Percentiles rank a stretch among this genome's conserved stretches.
Evolutionary conservation across 176 grass and related monocot species (phyloP).

Genomic region (Ananas comosus): DNA sequence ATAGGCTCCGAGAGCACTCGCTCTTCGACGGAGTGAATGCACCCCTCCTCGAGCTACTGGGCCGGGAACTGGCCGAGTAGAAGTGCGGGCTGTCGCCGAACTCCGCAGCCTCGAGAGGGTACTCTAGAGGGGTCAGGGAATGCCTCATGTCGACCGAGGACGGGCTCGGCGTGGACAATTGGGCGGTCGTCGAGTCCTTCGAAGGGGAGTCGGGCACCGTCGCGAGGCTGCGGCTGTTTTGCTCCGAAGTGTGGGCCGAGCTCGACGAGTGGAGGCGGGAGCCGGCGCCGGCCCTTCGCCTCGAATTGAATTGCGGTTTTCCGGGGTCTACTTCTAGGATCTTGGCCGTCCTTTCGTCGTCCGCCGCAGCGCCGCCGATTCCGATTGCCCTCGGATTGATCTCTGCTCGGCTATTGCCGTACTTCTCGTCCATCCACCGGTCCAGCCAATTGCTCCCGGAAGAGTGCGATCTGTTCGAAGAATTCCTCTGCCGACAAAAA

Average conservation of each 20-base stretch:
- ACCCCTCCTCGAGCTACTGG: constrained; percentile 8
- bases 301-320: constrained; percentile 4
- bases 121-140: constrained; percentile 35
- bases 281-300: not conserved
- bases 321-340: constrained; percentile 38
- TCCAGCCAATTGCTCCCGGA: constrained; percentile 15
- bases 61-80: constrained; percentile 16
- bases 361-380: no score
- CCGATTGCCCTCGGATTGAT: not conserved
- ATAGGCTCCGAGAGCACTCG: constrained; percentile 10
- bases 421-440: not conserved
- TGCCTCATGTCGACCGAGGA: constrained; percentile 55
- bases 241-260: not conserved
- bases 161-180: constrained; percentile 59
- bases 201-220: constrained; percentile 80
- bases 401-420: constrained; percentile 7
- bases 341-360: constrained; percentile 48
- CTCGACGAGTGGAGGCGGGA: not conserved
- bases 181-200: constrained; percentile 55
- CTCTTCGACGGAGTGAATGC: constrained; percentile 4
- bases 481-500: not conserved
- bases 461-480: constrained; percentile 8
- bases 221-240: constrained; percentile 52
- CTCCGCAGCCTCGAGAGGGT: constrained; percentile 34
- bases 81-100: constrained; percentile 20